Conservation (phyloP, 805 yeast genomes). For the Schizosaccharomyces cryophilus region DNA sequence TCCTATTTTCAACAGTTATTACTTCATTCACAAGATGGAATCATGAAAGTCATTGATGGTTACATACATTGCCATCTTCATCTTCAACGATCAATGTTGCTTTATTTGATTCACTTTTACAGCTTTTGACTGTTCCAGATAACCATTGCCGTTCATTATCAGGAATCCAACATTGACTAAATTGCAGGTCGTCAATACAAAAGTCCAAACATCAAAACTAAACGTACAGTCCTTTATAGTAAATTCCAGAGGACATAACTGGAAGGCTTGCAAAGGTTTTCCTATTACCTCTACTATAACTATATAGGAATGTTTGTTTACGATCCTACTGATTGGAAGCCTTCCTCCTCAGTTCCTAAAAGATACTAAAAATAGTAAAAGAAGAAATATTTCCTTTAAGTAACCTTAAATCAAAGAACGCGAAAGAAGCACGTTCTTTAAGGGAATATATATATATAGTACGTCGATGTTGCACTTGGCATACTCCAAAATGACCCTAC, state of each 20-base stretch:
- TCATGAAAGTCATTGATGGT: background rate
- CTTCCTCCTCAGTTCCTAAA: too few relatives aligned
- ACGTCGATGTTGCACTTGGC: too few relatives aligned
- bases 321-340: too few relatives aligned
- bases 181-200: background rate
- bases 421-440: too few relatives aligned
- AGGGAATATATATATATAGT: too few relatives aligned
- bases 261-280: background rate
- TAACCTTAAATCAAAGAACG: too few relatives aligned
- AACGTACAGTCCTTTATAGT: background rate
- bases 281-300: background rate
- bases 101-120: slow-evolving; percentile 11
- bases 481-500: too few relatives aligned
- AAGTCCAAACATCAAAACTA: background rate
- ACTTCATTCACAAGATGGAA: background rate
- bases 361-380: too few relatives aligned
- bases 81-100: background rate
- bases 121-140: slow-evolving; percentile 40
- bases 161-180: slow-evolving; percentile 47
- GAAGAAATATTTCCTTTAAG: too few relatives aligned
- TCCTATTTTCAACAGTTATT: background rate
- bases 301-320: background rate
- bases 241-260: background rate
- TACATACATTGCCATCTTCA: background rate
- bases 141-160: slow-evolving; percentile 53